These are phyloP conservation scores for Ligustrum vulgare DNA, from an alignment of 257 asterid genomes.

Conservation along the genomic window DNA sequence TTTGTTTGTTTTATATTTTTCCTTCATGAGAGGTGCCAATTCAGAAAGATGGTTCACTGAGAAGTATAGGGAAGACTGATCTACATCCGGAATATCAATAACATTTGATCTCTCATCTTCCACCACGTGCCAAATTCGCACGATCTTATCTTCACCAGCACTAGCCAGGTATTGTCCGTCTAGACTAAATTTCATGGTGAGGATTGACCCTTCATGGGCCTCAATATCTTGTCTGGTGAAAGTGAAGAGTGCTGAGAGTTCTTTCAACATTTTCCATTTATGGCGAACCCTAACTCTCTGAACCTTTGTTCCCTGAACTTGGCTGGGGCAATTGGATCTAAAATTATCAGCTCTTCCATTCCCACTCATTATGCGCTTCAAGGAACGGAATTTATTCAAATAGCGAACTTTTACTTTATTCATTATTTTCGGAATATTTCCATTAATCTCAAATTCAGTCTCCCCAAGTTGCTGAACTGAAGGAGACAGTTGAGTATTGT, in stretches of 20 bases:
- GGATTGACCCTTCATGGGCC: constrained; percentile 82
- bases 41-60: constrained; percentile 72
- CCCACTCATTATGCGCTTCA: constrained; percentile 41
- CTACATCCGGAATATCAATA: constrained; percentile 60
- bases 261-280: constrained; percentile 53
- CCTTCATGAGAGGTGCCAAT: constrained; percentile 53
- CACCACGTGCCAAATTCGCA: constrained; percentile 78
- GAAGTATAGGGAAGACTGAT: constrained; percentile 83
- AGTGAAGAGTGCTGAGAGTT: constrained; percentile 73
- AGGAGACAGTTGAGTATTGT: constrained; percentile 25
- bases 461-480: constrained; percentile 23
- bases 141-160: constrained; percentile 81
- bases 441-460: constrained; percentile 31
- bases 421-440: constrained; percentile 26
- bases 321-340: constrained; percentile 19
- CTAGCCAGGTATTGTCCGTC: constrained; percentile 82
- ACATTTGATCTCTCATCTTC: constrained; percentile 71
- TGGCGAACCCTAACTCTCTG: constrained; percentile 67
- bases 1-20: constrained; percentile 49
- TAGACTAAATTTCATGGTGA: constrained; percentile 79
- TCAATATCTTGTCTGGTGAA: constrained; percentile 72
- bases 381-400: constrained; percentile 54
- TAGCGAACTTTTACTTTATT: constrained; percentile 49
- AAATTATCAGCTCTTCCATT: constrained; percentile 31
- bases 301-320: constrained; percentile 33